A percentile compares a stretch with the other conserved stretches of the same genome.
phyloP scores from a whole-genome alignment of 441 rosid species.

The Biscutella laevigata region DNA sequence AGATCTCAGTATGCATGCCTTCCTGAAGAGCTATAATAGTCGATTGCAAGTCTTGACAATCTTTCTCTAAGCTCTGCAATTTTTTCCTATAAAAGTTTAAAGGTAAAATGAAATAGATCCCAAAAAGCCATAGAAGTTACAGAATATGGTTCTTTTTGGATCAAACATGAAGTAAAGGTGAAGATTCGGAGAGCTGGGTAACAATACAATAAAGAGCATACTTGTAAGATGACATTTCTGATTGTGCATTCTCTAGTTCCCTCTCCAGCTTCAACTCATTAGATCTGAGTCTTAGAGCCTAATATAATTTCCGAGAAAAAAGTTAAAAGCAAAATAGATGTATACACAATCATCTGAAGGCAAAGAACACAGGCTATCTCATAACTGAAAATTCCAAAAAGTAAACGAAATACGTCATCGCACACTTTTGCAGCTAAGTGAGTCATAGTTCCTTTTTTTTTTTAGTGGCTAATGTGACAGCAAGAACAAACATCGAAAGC shows the following conservation, averaged over 20 bases:
- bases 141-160: constrained; percentile 3
- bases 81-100: constrained; percentile 57
- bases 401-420: not conserved
- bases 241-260: constrained; percentile 66
- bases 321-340: not conserved
- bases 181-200: not conserved
- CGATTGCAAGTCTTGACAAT: constrained; percentile 74
- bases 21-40: constrained; percentile 89
- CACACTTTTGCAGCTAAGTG: constrained; percentile 11
- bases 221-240: constrained; percentile 66
- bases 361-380: not conserved
- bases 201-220: constrained; percentile 33
- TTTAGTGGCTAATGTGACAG: no score
- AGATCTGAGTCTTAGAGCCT: constrained; percentile 93
- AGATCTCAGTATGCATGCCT: constrained; percentile 41
- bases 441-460: not conserved
- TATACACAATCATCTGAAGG: constrained; percentile 1
- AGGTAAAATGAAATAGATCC: constrained; percentile 7
- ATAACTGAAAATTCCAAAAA: not conserved
- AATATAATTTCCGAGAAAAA: constrained; percentile 21
- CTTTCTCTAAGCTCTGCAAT: constrained; percentile 73
- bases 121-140: constrained; percentile 2
- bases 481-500: constrained; percentile 4
- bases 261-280: constrained; percentile 92
- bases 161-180: constrained; percentile 3